These are phyloP conservation scores for Urtica urens DNA, from an alignment of 306 rosid genomes.

Conservation along the genomic window DNA sequence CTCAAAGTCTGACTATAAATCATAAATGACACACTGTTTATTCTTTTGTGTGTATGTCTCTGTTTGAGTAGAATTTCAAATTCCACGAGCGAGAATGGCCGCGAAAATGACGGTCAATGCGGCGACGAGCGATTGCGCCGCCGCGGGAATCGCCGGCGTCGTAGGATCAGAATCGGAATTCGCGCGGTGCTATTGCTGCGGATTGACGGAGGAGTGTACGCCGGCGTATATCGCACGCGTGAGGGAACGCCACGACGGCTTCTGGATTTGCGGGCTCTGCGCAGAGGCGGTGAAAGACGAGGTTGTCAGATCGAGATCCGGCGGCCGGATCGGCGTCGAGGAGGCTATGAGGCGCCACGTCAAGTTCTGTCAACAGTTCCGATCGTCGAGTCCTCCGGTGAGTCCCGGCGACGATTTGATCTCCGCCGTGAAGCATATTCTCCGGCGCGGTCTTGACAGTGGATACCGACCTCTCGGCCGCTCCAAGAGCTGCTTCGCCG, in stretches of 20 bases:
- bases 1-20: no score
- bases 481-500: background rate
- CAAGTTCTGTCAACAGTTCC: constrained; percentile 37
- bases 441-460: constrained; percentile 43
- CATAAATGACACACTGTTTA: no score
- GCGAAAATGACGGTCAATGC: constrained; percentile 5
- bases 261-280: constrained; percentile 83
- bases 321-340: constrained; percentile 23
- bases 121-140: constrained; percentile 1
- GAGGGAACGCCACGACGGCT: constrained; percentile 44
- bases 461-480: constrained; percentile 19
- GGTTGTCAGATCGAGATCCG: constrained; percentile 25
- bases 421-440: constrained; percentile 45
- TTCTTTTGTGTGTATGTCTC: no score
- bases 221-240: constrained; percentile 40
- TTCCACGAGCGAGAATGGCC: background rate
- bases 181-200: constrained; percentile 62
- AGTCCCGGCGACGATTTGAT: constrained; percentile 42
- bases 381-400: constrained; percentile 33
- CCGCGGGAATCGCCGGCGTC: background rate
- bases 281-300: constrained; percentile 65
- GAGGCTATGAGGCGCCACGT: constrained; percentile 56
- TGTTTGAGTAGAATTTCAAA: background rate
- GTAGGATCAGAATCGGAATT: no score
- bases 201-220: constrained; percentile 73